Base-by-base conservation (phyloP, 1,284 basidiomycete species). In the Ganoderma lucidum region DNA sequence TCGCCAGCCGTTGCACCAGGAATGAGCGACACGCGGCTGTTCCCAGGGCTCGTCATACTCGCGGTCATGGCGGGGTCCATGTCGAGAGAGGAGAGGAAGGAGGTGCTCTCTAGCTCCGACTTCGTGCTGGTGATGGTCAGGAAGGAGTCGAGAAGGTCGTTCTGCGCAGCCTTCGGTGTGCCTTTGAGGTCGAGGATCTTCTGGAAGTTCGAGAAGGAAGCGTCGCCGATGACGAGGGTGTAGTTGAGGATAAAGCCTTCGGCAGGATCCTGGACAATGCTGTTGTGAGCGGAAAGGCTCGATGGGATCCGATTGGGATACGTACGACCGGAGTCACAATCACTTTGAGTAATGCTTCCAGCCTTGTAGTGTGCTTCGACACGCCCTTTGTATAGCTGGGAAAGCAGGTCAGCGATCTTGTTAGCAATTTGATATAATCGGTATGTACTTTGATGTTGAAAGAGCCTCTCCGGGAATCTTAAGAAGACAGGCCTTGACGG, bases 181-280 rank as follows among this genome's bases (percentile, higher is more conserved):
- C 97, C 97, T 79, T 98, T 98, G 67, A 99, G 88, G 79, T 99
- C 97, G 35, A 99, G 88, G 67, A 97, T 93, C 95, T 99, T 99
- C 85, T 99, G 98, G 83, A 98, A 98, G 81, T 98, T 98, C 35
- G 92, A 93, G 80, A 96, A 96, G 0, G 95, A 96, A 17, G 93
- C 91, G 81, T 98, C 96, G 30, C 95, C 95, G 70, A 98, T 94
- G 65, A 97, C 86, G 32, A 98, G 86, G 14, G 95, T 96, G 77
- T 98, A 98, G 77, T 97, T 97, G 67, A 96, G 86, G 68, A 98
- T 95, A 78, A 98, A 98, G 3, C 93, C 95, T 80, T 96, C 94
- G 0, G 93, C 83, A n/a, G 96, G 95, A 75, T 96, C 94, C 91
- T 96, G 66, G 2, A 37, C 2, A 10, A 0, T 39, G 3, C 32